phyloP scores from a whole-genome alignment of 345 rosid species.

The Sonneratia caseolaris region DNA sequence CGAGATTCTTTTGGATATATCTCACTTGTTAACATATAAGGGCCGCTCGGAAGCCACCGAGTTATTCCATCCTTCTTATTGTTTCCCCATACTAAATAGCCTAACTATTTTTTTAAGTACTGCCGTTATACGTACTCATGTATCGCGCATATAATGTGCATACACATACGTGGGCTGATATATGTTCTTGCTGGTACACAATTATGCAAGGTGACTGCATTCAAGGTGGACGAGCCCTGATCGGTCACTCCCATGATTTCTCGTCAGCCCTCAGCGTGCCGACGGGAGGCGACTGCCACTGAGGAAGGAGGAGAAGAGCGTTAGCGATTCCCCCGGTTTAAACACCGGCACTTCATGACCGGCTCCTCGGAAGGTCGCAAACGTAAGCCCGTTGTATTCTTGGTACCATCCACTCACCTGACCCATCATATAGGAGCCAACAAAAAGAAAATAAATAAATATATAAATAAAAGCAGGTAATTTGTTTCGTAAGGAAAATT shows the following conservation, averaged over 20 bases:
- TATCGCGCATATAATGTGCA: not conserved
- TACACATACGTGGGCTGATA: not conserved
- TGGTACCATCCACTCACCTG: conserved; percentile 93
- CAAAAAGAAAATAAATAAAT: not conserved
- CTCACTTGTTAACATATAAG: too few species aligned
- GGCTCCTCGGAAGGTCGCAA: conserved; percentile 95
- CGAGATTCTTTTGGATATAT: too few species aligned
- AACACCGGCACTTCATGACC: conserved; percentile 91
- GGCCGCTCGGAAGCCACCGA: not conserved
- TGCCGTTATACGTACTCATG: not conserved
- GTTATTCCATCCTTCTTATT: too few species aligned
- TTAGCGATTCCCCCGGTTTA: conserved; percentile 66
- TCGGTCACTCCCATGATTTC: too few species aligned
- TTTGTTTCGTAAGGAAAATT: not conserved
- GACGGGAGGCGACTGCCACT: conserved; percentile 33
- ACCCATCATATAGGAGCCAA: not conserved
- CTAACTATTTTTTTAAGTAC: not conserved
- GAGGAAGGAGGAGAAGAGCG: conserved; percentile 62
- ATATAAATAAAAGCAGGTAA: not conserved
- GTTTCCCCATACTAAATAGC: not conserved
- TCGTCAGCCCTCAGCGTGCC: conserved; percentile 6
- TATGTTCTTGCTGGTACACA: not conserved
- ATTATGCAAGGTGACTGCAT: not conserved
- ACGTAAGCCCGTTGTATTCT: conserved; percentile 77
- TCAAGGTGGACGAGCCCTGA: too few species aligned